phyloP scores from a whole-genome alignment of 2,329 filamentous ascomycete species.

The Xylariaceae sp. region DNA sequence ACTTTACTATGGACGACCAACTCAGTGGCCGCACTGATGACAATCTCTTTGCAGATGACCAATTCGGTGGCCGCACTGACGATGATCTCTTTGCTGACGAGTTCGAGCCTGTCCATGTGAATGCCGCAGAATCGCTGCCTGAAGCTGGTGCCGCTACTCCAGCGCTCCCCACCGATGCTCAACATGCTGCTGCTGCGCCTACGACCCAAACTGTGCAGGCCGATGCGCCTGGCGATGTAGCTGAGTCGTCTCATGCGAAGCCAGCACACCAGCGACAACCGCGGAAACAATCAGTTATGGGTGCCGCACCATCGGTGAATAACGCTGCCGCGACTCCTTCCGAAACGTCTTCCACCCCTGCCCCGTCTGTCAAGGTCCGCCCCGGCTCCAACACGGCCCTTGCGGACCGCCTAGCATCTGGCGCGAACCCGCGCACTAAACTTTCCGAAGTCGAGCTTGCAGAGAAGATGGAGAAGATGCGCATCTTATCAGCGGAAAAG shows the following conservation, averaged over 20 bases:
- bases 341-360: constrained; percentile 15
- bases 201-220: constrained; percentile 17
- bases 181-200: constrained; percentile 7
- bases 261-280: constrained; percentile 24
- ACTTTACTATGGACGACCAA: constrained; percentile 52
- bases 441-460: constrained; percentile 56
- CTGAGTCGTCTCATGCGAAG: constrained; percentile 35
- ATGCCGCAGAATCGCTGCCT: constrained; percentile 5
- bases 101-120: constrained; percentile 49
- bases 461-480: constrained; percentile 59
- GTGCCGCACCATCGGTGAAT: constrained; percentile 3
- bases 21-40: constrained; percentile 59
- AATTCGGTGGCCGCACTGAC: constrained; percentile 58
- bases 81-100: constrained; percentile 61
- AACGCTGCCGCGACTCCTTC: constrained; percentile 2
- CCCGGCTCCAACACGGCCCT: constrained; percentile 35
- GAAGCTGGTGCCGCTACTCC: background rate
- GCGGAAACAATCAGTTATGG: constrained; percentile 26
- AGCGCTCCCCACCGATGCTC: constrained; percentile 12
- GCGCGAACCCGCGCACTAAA: constrained; percentile 57
- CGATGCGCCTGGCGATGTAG: constrained; percentile 27
- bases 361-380: constrained; percentile 6
- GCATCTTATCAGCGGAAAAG: constrained; percentile 54
- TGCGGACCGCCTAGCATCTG: constrained; percentile 47
- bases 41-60: constrained; percentile 59